Conservation (phyloP, 192 early-diverging fungal species). For the Kappamyces sp. region DNA sequence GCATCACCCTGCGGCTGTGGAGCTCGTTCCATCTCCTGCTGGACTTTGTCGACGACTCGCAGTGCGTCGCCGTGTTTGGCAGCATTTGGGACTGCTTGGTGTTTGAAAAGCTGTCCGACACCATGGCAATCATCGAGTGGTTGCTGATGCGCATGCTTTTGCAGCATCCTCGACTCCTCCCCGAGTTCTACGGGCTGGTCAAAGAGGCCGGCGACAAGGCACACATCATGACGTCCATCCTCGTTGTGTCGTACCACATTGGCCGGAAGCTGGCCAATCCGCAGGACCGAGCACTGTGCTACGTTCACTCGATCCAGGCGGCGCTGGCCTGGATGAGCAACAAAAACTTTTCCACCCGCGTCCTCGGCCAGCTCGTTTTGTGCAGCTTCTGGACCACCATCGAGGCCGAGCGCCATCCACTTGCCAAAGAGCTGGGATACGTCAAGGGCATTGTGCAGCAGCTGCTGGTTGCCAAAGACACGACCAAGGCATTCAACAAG, state of each 20-base stretch:
- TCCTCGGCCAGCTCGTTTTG: conserved; percentile 28
- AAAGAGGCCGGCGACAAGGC: conserved; percentile 28
- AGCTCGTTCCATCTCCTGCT: conserved; percentile 39
- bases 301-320: conserved; percentile 9
- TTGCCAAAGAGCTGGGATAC: background rate
- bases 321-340: conserved; percentile 31
- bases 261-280: conserved; percentile 21
- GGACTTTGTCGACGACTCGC: conserved; percentile 24
- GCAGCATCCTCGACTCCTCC: background rate
- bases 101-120: conserved; percentile 36
- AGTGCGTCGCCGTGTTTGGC: conserved; percentile 13
- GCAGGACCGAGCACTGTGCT: conserved; percentile 6
- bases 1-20: conserved; percentile 34
- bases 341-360: conserved; percentile 35
- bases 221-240: conserved; percentile 35
- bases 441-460: conserved; percentile 26
- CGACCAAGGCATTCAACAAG: conserved; percentile 36
- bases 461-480: conserved; percentile 35
- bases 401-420: background rate
- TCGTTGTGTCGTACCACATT: conserved; percentile 35
- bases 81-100: conserved; percentile 30
- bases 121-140: conserved; percentile 46
- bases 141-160: conserved; percentile 20
- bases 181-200: conserved; percentile 21
- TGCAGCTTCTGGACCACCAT: conserved; percentile 10